Conservation (phyloP, 164 flowering plant species). For the Magnolia sinica region DNA sequence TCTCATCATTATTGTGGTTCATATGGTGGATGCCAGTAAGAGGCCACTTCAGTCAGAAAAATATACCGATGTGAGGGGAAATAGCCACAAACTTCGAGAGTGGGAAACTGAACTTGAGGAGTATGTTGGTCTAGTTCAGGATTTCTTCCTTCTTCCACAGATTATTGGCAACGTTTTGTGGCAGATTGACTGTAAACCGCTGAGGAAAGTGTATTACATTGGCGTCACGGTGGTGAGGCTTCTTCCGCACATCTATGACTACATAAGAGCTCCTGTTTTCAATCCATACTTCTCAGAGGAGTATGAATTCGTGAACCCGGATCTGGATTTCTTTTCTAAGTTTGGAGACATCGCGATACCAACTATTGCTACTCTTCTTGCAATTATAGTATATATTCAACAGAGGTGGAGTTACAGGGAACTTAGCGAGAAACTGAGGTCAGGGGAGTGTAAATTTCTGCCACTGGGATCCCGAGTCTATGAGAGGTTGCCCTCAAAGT, state of each 20-base stretch:
- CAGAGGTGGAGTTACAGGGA: conserved; percentile 71
- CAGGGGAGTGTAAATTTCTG: conserved; percentile 44
- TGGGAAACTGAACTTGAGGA: conserved; percentile 76
- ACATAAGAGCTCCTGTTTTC: conserved; percentile 41
- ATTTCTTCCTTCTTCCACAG: conserved; percentile 85
- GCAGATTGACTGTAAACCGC: conserved; percentile 62
- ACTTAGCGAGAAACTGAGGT: conserved; percentile 35
- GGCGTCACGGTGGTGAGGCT: conserved; percentile 74
- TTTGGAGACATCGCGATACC: conserved; percentile 74
- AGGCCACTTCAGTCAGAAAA: conserved; percentile 25
- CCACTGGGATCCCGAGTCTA: conserved; percentile 54
- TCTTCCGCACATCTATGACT: conserved; percentile 82
- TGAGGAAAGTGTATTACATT: conserved; percentile 59
- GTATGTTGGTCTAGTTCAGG: conserved; percentile 82
- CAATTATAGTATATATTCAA: conserved; percentile 53
- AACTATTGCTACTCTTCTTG: conserved; percentile 43
- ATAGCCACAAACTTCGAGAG: conserved; percentile 25
- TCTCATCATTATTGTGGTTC: conserved; percentile 40
- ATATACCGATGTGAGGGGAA: conserved; percentile 32
- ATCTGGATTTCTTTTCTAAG: conserved; percentile 65
- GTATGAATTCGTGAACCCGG: conserved; percentile 70
- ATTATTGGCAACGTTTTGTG: conserved; percentile 72
- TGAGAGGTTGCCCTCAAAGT: conserved; percentile 58
- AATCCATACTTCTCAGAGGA: conserved; percentile 72
- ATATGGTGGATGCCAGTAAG: conserved; percentile 31